Base-by-base conservation (phyloP, 169 alveolate species). In the Ichthyophthirius multifiliis region DNA sequence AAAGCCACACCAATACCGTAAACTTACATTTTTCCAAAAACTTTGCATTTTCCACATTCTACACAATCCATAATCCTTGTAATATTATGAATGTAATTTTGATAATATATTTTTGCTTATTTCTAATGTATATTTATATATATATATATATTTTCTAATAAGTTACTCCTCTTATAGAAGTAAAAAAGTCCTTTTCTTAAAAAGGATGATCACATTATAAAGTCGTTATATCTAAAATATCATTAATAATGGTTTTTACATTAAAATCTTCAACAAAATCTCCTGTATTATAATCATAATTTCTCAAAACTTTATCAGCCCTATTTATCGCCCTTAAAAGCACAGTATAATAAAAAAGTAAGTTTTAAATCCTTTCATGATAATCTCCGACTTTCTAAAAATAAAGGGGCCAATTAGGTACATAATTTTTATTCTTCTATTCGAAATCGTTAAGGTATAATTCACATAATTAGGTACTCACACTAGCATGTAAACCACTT, bases 51-150 rank as follows among this genome's bases (percentile, higher is more conserved):
- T 44, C 91, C 90, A 75, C 97, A 93, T 18, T 92, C 84, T 0
- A 93, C 93, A 79, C 97, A 93, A 79, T 93, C 95, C 65, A 93
- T 82, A 27, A 93, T 83, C 12, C 89, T 65, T 18, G 95, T 85
- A 13, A 93, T 93, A 73, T 93, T 90, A 83, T 89, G 92, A 75
- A 93, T 83, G 75, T 76, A 79, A 23, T 76, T 18, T 39, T 67
- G 20, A 39, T 79, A 79, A 15, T 79, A 44, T 20, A 35, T 65
- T 16, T 77, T 64, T 31, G 41, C 41, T 13, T 65, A 44, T 62
- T 65, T 63, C 55, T 77, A 77, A 2, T 15, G 0, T 13, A n/a
- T 16, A 18, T 31, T 10, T 39, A 9, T 23, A 65, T 10, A 32
- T 30, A 65, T n/a, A 1, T 27, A 13, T 65, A 64, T 1, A 1